A percentile compares a stretch with the other conserved stretches of the same genome.
These are phyloP conservation scores for Boletellus emodensis DNA, from an alignment of 768 basidiomycete species.

Conservation along the genomic window DNA sequence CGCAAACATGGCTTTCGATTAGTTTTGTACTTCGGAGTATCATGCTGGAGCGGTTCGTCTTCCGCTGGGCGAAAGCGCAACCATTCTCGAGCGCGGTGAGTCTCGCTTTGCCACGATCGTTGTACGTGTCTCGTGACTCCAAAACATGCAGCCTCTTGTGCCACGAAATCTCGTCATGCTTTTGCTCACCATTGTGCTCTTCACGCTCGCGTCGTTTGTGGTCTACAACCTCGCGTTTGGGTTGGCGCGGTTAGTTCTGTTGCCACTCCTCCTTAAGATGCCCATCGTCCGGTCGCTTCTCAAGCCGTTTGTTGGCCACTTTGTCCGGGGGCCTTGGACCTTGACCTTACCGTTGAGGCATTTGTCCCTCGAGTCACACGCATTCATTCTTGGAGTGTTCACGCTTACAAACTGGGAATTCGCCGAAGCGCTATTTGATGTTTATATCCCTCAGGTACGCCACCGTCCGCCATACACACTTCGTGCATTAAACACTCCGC, in stretches of 20 bases:
- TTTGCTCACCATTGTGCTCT: conserved; percentile 38
- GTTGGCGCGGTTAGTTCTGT: conserved; percentile 39
- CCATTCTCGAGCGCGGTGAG: conserved; percentile 19
- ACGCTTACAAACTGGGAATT: conserved; percentile 63
- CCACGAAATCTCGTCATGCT: conserved; percentile 17
- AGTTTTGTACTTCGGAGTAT: conserved; percentile 53
- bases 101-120: not conserved
- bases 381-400: conserved; percentile 48
- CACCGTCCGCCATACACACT: not conserved
- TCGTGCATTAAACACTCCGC: not conserved
- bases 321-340: conserved; percentile 55
- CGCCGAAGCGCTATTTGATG: conserved; percentile 56
- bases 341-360: conserved; percentile 47
- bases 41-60: conserved; percentile 59
- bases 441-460: conserved; percentile 52
- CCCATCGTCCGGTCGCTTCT: conserved; percentile 50
- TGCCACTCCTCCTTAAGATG: conserved; percentile 52
- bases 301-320: conserved; percentile 63
- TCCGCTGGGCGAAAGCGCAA: conserved; percentile 36
- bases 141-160: conserved; percentile 16
- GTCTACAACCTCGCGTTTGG: conserved; percentile 45
- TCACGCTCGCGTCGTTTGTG: conserved; percentile 37
- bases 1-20: conserved; percentile 46
- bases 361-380: conserved; percentile 41
- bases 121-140: not conserved